These are phyloP conservation scores for Fonsecaea monophora DNA, from an alignment of 2,329 filamentous ascomycete species.

Conservation along the genomic window DNA sequence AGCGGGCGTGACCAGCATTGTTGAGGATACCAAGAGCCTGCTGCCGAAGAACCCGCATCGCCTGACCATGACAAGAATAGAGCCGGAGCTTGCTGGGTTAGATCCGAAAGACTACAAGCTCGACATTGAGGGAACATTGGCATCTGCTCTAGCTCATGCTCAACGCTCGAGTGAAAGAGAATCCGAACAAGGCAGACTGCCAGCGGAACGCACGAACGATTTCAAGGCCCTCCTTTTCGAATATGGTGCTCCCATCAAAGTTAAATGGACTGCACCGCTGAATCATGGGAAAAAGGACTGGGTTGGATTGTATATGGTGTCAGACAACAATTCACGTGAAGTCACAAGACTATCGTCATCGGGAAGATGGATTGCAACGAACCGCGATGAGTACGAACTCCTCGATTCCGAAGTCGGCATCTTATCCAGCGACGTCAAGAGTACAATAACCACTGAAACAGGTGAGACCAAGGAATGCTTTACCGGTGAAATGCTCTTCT, in stretches of 20 bases:
- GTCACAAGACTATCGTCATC: slow-evolving; percentile 82
- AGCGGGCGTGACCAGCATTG: slow-evolving; percentile 82
- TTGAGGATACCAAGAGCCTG: slow-evolving; percentile 83
- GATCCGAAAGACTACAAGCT: slow-evolving; percentile 82
- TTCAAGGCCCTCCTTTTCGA: slow-evolving; percentile 80
- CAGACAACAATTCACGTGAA: slow-evolving; percentile 87
- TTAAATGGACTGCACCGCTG: slow-evolving; percentile 86
- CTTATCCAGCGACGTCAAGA: slow-evolving; percentile 68
- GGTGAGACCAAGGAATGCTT: slow-evolving; percentile 63
- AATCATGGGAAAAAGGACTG: slow-evolving; percentile 92
- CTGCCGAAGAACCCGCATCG: slow-evolving; percentile 90
- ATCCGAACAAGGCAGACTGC: slow-evolving; percentile 71
- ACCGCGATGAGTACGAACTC: slow-evolving; percentile 76
- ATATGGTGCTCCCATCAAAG: slow-evolving; percentile 87
- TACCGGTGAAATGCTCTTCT: slow-evolving; percentile 82
- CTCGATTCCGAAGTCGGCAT: slow-evolving; percentile 78
- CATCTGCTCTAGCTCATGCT: slow-evolving; percentile 58
- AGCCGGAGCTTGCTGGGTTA: slow-evolving; percentile 79
- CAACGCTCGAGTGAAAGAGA: slow-evolving; percentile 75
- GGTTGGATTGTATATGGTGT: slow-evolving; percentile 95
- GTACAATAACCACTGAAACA: slow-evolving; percentile 49
- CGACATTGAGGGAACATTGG: slow-evolving; percentile 71
- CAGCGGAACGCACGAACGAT: slow-evolving; percentile 63
- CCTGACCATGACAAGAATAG: slow-evolving; percentile 79
- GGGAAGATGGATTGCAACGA: slow-evolving; percentile 87